Base-by-base conservation (phyloP, 257 asterid species). In the Solanum bukasovii region DNA sequence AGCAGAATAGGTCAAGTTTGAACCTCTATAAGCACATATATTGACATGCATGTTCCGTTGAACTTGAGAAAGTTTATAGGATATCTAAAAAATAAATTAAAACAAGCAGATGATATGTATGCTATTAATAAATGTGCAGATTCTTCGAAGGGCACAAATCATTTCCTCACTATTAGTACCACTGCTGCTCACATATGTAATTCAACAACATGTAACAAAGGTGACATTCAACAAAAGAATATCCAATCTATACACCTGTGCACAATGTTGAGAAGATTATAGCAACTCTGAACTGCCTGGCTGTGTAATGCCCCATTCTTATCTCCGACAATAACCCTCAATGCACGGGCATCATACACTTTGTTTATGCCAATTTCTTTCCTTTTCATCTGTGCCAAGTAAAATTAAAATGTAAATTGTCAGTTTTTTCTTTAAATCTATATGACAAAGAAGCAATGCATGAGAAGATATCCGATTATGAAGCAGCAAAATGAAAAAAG, bases 301-400 rank as follows among this genome's bases (percentile, higher is more conserved):
- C 99, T 97, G 88, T 95, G 98, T 61, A 96, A 91, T 56, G 98
- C 87, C 88, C 99, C 99, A 89, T 94, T 92, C 91, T 94, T 96
- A 90, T 96, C 99, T 89, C 99, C 99, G 85, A 96, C 93, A 92
- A 96, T 87, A 59, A 96, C 99, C 92, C 99, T 94, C 93, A 96
- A 89, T 42, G 99, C 99, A 87, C 98, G 97, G 72, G 98, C 96
- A 92, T 96, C 99, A 83, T 94, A 96, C 14, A 96, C 98, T 91
- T 94, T 90, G 88, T 91, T 91, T 84, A 96, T 92, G 82, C 93
- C 94, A 84, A 96, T 92, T 89, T 95, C 98, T 91, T 97, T 97
- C 89, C 99, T 94, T 88, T 93, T 96, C 98, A 97, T 97, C 99
- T 97, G 90, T 56, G 78, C 83, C 88, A 87, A 16, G 46, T 89